These are phyloP conservation scores for Andrographis paniculata DNA, from an alignment of 305 asterid species.

Conservation along the genomic window DNA sequence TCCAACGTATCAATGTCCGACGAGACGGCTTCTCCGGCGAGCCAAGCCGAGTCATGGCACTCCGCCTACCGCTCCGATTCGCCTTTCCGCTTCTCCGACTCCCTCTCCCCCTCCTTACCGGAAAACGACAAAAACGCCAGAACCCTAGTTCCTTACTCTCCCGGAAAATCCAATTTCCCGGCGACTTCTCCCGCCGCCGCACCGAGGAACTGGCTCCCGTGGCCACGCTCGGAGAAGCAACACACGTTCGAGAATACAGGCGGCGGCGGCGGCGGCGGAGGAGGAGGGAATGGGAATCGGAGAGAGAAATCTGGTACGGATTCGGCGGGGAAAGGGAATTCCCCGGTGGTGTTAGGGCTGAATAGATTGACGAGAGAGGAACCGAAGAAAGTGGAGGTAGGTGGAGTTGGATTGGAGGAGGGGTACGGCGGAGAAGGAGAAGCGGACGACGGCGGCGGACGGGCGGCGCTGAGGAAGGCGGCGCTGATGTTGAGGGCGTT, in stretches of 20 bases:
- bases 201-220: constrained; percentile 25
- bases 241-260: constrained; percentile 12
- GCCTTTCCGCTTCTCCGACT: constrained; percentile 57
- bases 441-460: constrained; percentile 29
- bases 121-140: constrained; percentile 22
- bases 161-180: constrained; percentile 30
- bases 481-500: constrained; percentile 58
- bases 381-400: constrained; percentile 37
- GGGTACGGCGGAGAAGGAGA: constrained; percentile 27
- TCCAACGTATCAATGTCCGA: constrained; percentile 72
- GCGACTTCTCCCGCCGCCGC: constrained; percentile 35
- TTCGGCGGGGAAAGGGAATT: no score
- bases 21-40: constrained; percentile 48
- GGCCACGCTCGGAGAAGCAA: constrained; percentile 34
- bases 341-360: constrained; percentile 38
- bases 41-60: constrained; percentile 58
- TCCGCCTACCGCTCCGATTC: constrained; percentile 75
- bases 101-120: constrained; percentile 21
- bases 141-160: constrained; percentile 32
- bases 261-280: constrained; percentile 16
- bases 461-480: constrained; percentile 26
- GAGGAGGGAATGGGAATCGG: background rate
- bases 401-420: constrained; percentile 26
- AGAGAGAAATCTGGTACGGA: constrained; percentile 23
- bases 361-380: constrained; percentile 39